Percentiles rank a stretch among this genome's conserved stretches.
phyloP scores from a whole-genome alignment of 306 rosid genomes.

The Malus sylvestris region DNA sequence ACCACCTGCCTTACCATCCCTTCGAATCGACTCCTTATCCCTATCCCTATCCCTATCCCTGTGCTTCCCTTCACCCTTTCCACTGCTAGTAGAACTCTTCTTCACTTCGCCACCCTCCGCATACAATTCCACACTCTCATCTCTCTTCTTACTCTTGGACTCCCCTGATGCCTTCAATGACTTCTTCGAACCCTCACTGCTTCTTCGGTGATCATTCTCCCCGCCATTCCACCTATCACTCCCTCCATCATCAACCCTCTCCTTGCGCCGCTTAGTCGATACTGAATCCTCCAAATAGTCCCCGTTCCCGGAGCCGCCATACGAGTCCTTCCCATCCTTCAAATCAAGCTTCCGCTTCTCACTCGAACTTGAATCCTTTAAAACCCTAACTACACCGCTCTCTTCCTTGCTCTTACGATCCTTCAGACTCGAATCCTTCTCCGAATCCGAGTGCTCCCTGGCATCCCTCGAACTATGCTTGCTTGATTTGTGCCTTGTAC shows the following conservation, averaged over 20 bases:
- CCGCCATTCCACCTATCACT: conserved; percentile 95
- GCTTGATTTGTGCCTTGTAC: conserved; percentile 93
- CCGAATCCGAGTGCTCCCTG: conserved; percentile 84
- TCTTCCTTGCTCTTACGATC: conserved; percentile 83
- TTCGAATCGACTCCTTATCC: conserved; percentile 65
- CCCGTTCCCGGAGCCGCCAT: conserved; percentile 48
- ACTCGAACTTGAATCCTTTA: conserved; percentile 45
- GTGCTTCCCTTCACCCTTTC: conserved; percentile 74
- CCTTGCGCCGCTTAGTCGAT: conserved; percentile 80
- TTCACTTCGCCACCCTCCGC: conserved; percentile 65
- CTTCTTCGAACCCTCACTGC: conserved; percentile 60
- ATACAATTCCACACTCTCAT: conserved; percentile 51
- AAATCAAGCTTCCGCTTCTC: conserved; percentile 85
- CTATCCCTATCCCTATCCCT: conserved; percentile 66
- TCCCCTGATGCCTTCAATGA: conserved; percentile 50
- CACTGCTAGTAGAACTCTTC: conserved; percentile 44
- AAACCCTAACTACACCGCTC: conserved; percentile 47
- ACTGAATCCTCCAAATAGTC: conserved; percentile 62
- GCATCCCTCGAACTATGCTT: conserved; percentile 79
- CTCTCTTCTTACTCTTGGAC: conserved; percentile 72
- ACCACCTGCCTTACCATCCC: conserved; percentile 53
- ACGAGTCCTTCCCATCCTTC: conserved; percentile 50
- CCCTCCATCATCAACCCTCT: conserved; percentile 45
- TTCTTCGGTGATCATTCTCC: conserved; percentile 40
- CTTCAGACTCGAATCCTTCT: conserved; percentile 58